Conservation (phyloP, 768 basidiomycete genomes). For the Tricholoma sp. region DNA sequence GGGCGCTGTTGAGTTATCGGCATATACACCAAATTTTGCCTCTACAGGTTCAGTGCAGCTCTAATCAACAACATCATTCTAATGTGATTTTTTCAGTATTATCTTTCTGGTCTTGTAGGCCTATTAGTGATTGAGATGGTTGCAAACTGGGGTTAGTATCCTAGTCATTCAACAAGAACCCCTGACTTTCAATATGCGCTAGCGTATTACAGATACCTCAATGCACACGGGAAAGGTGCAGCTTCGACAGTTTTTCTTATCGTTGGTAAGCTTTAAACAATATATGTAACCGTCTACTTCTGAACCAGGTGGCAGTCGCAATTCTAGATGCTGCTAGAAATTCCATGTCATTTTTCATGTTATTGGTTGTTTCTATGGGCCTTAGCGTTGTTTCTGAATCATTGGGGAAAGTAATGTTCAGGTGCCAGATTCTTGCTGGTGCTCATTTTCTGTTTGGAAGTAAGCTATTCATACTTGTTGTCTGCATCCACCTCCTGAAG, state of each 20-base stretch:
- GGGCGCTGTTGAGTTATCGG: constrained; percentile 79
- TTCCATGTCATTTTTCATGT: constrained; percentile 91
- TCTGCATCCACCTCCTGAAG: constrained; percentile 1
- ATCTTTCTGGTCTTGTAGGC: constrained; percentile 82
- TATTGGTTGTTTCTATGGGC: constrained; percentile 89
- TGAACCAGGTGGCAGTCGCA: constrained; percentile 52
- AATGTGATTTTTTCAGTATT: constrained; percentile 50
- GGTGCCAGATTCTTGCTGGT: constrained; percentile 73
- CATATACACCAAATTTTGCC: constrained; percentile 82
- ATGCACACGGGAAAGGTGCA: constrained; percentile 72
- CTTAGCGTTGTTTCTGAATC: constrained; percentile 89
- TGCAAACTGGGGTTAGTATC: constrained; percentile 72
- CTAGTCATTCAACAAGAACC: neutral
- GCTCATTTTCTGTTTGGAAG: constrained; percentile 94
- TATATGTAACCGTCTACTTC: neutral
- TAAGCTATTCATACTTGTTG: constrained; percentile 33
- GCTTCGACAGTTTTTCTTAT: constrained; percentile 88
- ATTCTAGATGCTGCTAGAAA: constrained; percentile 94
- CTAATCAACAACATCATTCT: neutral
- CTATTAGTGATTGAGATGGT: constrained; percentile 93
- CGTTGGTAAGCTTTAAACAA: constrained; percentile 55
- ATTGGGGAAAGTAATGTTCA: constrained; percentile 79
- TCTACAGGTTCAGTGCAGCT: constrained; percentile 55
- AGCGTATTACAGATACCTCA: constrained; percentile 95
- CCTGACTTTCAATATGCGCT: constrained; percentile 7